Percentiles rank a stretch among this genome's conserved stretches.
Evolutionary conservation across 2,329 filamentous ascomycete species (phyloP).

Genomic region (Aspergillus fischeri): DNA sequence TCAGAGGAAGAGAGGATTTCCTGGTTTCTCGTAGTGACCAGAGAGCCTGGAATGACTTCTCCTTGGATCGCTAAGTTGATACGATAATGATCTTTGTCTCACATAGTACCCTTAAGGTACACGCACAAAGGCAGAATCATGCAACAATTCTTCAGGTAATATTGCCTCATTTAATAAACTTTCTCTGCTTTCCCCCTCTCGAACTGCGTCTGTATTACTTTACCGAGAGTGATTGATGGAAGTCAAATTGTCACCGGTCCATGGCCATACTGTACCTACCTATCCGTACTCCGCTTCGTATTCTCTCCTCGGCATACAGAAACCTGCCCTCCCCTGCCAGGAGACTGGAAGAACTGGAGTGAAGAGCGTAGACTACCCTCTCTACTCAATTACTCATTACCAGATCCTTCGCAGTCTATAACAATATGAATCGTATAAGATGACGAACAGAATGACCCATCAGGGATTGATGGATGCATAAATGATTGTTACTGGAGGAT

Average conservation of each 20-base stretch:
- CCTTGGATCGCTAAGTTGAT: not conserved
- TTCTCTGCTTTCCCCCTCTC: not conserved
- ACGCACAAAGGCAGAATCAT: not conserved
- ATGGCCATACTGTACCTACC: not conserved
- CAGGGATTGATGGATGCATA: not conserved
- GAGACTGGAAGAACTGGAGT: not conserved
- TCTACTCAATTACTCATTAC: not conserved
- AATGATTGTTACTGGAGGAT: not conserved
- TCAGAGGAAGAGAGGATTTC: not conserved
- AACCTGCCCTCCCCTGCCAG: not conserved
- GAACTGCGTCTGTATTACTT: not conserved
- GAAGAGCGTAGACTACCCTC: not conserved
- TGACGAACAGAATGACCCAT: not conserved
- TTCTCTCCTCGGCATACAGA: no score
- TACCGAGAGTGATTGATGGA: not conserved
- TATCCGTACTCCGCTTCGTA: not conserved
- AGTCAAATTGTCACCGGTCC: not conserved
- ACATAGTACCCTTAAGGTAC: not conserved
- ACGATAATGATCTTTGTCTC: not conserved
- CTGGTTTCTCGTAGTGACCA: not conserved
- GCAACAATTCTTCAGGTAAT: conserved; percentile 14
- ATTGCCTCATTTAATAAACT: not conserved
- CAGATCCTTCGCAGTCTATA: not conserved
- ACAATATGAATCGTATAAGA: not conserved
- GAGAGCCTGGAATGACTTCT: not conserved